Percentiles rank a stretch among this genome's conserved stretches.
phyloP scores from a whole-genome alignment of 23 red algal species.

The Gracilaria domingensis region DNA sequence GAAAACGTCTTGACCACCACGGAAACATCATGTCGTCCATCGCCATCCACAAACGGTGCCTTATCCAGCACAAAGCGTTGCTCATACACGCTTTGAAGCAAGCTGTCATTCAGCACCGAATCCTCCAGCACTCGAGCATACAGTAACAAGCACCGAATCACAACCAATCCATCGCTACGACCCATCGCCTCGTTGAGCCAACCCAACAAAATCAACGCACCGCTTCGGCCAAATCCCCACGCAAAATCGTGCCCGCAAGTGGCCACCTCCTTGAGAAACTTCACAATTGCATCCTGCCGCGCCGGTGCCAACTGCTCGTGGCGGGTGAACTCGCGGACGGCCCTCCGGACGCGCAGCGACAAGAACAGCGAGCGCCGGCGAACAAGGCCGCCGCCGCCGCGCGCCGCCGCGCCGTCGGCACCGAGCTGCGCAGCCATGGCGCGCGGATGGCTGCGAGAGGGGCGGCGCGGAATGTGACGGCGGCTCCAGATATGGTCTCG shows the following conservation, averaged over 20 bases:
- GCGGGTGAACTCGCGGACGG: too few species aligned
- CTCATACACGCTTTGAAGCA: constrained; percentile 8
- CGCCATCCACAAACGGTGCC: neutral
- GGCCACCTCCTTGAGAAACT: neutral
- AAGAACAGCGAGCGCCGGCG: too few species aligned
- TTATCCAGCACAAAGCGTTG: constrained; percentile 1
- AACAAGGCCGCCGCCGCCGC: neutral
- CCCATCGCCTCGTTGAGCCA: neutral
- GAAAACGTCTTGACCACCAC: neutral
- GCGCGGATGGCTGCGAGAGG: neutral
- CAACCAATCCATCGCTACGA: neutral
- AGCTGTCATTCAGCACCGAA: neutral
- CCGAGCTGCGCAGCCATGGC: neutral
- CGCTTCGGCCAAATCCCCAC: neutral
- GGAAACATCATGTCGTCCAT: neutral
- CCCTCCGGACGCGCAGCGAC: too few species aligned
- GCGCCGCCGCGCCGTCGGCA: too few species aligned
- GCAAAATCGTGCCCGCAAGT: neutral
- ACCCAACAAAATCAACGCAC: neutral
- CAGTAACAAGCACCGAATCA: neutral
- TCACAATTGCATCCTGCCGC: neutral
- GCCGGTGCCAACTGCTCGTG: too few species aligned
- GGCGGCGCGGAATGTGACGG: too few species aligned
- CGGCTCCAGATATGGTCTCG: neutral
- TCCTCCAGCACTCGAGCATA: neutral